Conservation (phyloP, 1,284 basidiomycete genomes). For the Sporisorium exsertum region DNA sequence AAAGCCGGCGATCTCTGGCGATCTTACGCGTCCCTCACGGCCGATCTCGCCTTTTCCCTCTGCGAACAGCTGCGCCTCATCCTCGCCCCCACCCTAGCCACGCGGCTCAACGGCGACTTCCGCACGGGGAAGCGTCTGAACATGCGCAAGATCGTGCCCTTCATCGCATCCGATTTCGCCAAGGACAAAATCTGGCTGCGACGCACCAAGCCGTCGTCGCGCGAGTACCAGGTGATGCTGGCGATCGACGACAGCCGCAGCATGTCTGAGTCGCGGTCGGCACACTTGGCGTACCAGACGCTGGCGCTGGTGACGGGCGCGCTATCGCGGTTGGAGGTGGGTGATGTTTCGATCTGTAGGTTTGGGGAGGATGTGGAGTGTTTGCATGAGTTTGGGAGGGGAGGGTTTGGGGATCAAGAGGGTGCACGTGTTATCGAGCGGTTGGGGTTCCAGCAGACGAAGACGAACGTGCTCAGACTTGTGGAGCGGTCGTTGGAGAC, state of each 20-base stretch:
- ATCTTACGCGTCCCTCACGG: constrained; percentile 87
- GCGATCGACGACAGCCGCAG: constrained; percentile 95
- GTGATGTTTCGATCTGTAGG: constrained; percentile 89
- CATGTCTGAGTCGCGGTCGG: constrained; percentile 93
- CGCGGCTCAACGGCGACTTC: constrained; percentile 95
- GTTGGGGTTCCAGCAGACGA: constrained; percentile 90
- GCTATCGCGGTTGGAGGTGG: constrained; percentile 90
- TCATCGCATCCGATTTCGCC: constrained; percentile 98
- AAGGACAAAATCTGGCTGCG: constrained; percentile 99
- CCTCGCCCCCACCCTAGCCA: constrained; percentile 92
- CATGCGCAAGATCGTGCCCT: constrained; percentile 99
- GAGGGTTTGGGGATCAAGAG: constrained; percentile 54
- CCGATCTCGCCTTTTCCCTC: constrained; percentile 84
- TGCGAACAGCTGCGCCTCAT: constrained; percentile 94
- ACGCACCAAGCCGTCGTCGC: constrained; percentile 88
- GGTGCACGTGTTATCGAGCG: constrained; percentile 82
- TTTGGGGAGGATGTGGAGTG: constrained; percentile 91
- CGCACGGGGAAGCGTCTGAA: constrained; percentile 97
- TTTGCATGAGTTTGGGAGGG: constrained; percentile 79
- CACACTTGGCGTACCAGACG: constrained; percentile 94
- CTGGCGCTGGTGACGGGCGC: constrained; percentile 92
- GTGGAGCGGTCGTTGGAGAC: constrained; percentile 85
- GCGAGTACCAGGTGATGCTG: constrained; percentile 95
- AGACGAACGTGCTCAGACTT: constrained; percentile 87
- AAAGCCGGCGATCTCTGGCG: constrained; percentile 86